Conservation (phyloP, 2,329 filamentous ascomycete genomes). For the Bisporella sp. region DNA sequence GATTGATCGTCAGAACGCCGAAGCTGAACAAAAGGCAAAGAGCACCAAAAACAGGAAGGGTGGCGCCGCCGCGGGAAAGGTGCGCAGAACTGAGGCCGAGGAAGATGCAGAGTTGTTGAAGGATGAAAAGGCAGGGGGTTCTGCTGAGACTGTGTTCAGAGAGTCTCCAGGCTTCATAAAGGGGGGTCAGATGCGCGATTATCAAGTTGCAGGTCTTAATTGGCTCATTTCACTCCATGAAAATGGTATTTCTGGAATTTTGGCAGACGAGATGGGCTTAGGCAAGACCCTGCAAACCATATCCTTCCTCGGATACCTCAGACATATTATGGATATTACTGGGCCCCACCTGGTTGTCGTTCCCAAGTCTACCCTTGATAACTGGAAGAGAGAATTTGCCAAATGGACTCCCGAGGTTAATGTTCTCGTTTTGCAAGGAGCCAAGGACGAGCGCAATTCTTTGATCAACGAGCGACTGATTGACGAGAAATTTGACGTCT, state of each 20-base stretch:
- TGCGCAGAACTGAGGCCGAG: slow-evolving; percentile 89
- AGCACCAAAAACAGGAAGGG: slow-evolving; percentile 75
- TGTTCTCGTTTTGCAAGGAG: slow-evolving; percentile 86
- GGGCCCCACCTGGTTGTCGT: slow-evolving; percentile 89
- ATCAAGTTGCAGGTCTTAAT: slow-evolving; percentile 91
- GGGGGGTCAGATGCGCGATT: slow-evolving; percentile 84
- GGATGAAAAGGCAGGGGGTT: slow-evolving; percentile 83
- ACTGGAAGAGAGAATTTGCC: slow-evolving; percentile 93
- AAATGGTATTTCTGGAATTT: slow-evolving; percentile 96
- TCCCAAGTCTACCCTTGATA: slow-evolving; percentile 95
- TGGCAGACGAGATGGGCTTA: slow-evolving; percentile 97
- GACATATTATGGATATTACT: slow-evolving; percentile 81
- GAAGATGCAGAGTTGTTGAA: slow-evolving; percentile 86
- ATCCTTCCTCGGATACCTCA: slow-evolving; percentile 88
- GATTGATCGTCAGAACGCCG: slow-evolving; percentile 88
- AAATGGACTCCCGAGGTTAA: slow-evolving; percentile 95
- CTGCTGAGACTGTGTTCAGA: slow-evolving; percentile 83
- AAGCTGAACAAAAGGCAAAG: slow-evolving; percentile 58
- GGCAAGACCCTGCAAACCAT: slow-evolving; percentile 98
- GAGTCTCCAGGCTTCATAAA: slow-evolving; percentile 89
- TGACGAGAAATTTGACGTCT: slow-evolving; percentile 94
- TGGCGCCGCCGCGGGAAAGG: slow-evolving; percentile 70
- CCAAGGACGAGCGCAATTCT: slow-evolving; percentile 83
- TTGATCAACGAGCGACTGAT: slow-evolving; percentile 89
- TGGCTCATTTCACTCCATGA: slow-evolving; percentile 98